Percentiles rank a stretch among this genome's conserved stretches.
Evolutionary conservation across 2,329 filamentous ascomycete species (phyloP).

Genomic region (Trichoderma hamatum): DNA sequence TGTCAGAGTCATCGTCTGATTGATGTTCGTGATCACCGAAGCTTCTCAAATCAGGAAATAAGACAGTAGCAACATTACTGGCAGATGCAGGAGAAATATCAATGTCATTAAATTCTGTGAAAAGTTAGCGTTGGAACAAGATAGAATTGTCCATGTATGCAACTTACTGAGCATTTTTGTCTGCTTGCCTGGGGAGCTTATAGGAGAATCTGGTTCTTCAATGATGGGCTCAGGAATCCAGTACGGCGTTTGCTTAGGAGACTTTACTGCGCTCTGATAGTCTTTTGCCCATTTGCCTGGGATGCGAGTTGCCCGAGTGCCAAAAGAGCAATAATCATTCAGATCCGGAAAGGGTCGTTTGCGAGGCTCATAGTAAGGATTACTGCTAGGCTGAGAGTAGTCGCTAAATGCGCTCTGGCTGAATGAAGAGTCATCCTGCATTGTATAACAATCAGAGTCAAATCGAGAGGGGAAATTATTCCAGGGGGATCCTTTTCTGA

Average conservation of each 20-base stretch:
- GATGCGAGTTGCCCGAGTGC: constrained; percentile 4
- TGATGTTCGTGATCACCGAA: not conserved
- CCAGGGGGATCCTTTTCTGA: constrained; percentile 11
- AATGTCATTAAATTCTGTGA: constrained; percentile 31
- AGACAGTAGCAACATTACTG: not conserved
- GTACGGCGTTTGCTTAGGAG: constrained; percentile 24
- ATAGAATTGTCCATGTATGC: not conserved
- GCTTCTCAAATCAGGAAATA: constrained; percentile 9
- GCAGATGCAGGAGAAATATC: constrained; percentile 1
- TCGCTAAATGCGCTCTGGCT: constrained; percentile 27
- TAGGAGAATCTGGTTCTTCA: constrained; percentile 40
- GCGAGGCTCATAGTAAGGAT: constrained; percentile 42
- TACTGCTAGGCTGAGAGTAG: constrained; percentile 37
- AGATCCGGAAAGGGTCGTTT: constrained; percentile 29
- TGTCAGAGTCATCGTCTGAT: constrained; percentile 17
- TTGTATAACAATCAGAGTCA: constrained; percentile 1
- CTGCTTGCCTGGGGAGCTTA: constrained; percentile 32
- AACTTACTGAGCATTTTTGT: constrained; percentile 39
- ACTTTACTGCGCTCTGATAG: not conserved
- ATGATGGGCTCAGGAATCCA: constrained; percentile 39
- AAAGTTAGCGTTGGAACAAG: not conserved
- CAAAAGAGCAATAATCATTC: constrained; percentile 14
- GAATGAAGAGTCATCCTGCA: constrained; percentile 11
- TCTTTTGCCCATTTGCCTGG: constrained; percentile 20
- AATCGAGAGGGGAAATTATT: constrained; percentile 5